phyloP scores from a whole-genome alignment of 495 filamentous ascomycete species.

The Cladorrhinum samala region DNA sequence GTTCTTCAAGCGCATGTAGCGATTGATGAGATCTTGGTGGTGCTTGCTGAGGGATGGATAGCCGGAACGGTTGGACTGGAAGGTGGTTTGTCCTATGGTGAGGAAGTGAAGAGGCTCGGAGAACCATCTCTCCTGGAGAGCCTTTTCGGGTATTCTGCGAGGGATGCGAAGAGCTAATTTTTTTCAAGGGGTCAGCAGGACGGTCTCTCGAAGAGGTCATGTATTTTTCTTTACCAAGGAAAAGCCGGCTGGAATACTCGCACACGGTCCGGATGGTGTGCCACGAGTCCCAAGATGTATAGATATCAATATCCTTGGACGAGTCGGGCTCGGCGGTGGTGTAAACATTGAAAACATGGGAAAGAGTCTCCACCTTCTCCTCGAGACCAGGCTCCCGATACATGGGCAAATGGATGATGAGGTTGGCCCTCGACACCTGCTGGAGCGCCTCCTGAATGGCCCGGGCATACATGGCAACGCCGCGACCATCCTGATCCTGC shows the following conservation, averaged over 20 bases:
- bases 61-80: slow-evolving; percentile 71
- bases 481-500: slow-evolving; percentile 35
- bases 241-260: slow-evolving; percentile 75
- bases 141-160: slow-evolving; percentile 63
- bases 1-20: slow-evolving; percentile 76
- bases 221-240: slow-evolving; percentile 91
- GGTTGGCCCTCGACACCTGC: slow-evolving; percentile 65
- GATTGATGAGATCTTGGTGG: slow-evolving; percentile 72
- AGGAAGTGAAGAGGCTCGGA: slow-evolving; percentile 84
- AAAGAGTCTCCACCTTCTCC: slow-evolving; percentile 36
- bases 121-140: slow-evolving; percentile 85
- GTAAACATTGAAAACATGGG: slow-evolving; percentile 23
- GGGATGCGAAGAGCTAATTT: slow-evolving; percentile 68
- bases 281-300: slow-evolving; percentile 89
- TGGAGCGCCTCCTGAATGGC: slow-evolving; percentile 75
- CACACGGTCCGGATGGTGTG: slow-evolving; percentile 78
- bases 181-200: slow-evolving; percentile 15
- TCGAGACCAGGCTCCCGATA: slow-evolving; percentile 47
- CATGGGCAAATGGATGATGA: slow-evolving; percentile 79
- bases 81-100: slow-evolving; percentile 57
- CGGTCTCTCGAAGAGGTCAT: too few species aligned
- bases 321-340: slow-evolving; percentile 10
- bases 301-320: slow-evolving; percentile 51
- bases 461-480: slow-evolving; percentile 67
- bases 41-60: slow-evolving; percentile 75